phyloP scores from a whole-genome alignment of 257 asterid species.

The Asclepias syriaca region DNA sequence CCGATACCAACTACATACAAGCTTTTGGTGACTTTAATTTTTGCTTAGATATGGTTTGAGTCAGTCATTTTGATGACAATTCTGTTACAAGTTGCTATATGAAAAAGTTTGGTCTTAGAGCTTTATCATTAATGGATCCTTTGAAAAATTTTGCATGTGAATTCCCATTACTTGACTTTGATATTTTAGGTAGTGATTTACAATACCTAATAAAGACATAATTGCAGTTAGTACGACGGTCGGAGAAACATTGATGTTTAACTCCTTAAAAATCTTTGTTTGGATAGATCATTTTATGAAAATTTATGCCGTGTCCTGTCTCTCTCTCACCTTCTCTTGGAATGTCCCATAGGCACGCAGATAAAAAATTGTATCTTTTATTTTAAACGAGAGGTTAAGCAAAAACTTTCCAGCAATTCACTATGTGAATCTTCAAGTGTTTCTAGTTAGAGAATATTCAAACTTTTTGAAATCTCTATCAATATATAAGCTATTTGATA shows the following conservation, averaged over 20 bases:
- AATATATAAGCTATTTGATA: slow-evolving; percentile 84
- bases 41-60: not conserved
- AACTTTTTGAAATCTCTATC: slow-evolving; percentile 26
- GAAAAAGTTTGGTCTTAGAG: not conserved
- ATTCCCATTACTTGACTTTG: not conserved
- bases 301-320: not conserved
- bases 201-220: too few relatives aligned
- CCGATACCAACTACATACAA: not conserved
- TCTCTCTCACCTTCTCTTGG: not conserved
- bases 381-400: not conserved
- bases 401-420: not conserved
- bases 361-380: not conserved
- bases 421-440: slow-evolving; percentile 6
- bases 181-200: not conserved
- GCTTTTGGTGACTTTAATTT: not conserved
- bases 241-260: not conserved
- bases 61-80: not conserved
- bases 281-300: not conserved
- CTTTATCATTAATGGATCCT: not conserved
- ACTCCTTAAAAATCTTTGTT: too few relatives aligned
- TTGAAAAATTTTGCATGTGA: not conserved
- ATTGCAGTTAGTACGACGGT: not conserved
- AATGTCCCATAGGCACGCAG: not conserved
- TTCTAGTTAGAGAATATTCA: slow-evolving; percentile 15
- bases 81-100: not conserved